phyloP scores from a whole-genome alignment of 2,329 filamentous ascomycete genomes.

The Fusarium sambucinum region DNA sequence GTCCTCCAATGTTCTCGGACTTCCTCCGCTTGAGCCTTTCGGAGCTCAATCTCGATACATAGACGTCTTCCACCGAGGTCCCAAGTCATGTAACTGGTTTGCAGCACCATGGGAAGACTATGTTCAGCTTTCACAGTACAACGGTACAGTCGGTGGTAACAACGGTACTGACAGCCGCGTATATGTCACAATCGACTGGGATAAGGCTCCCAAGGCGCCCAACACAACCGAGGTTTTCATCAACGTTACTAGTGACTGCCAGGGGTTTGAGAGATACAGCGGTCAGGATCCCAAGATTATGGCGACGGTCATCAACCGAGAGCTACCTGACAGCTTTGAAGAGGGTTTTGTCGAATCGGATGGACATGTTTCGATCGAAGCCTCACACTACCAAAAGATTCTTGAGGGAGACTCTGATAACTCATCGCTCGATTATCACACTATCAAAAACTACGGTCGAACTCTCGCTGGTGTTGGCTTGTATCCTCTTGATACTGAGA shows the following conservation, averaged over 20 bases:
- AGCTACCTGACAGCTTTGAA: conserved; percentile 63
- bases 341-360: conserved; percentile 73
- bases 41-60: conserved; percentile 51
- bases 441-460: conserved; percentile 67
- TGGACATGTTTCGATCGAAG: conserved; percentile 67
- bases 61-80: conserved; percentile 53
- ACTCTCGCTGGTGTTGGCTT: conserved; percentile 70
- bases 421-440: conserved; percentile 58
- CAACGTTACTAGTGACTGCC: conserved; percentile 63
- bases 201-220: conserved; percentile 54
- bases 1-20: conserved; percentile 51
- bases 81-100: conserved; percentile 49
- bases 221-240: conserved; percentile 63
- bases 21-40: conserved; percentile 51
- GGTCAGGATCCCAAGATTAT: conserved; percentile 60
- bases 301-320: conserved; percentile 65
- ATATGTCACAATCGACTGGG: conserved; percentile 52
- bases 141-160: conserved; percentile 49
- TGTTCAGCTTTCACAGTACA: conserved; percentile 47
- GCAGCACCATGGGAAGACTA: conserved; percentile 51
- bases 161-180: conserved; percentile 50
- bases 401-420: conserved; percentile 47
- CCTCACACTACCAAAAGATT: conserved; percentile 63
- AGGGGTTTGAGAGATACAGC: conserved; percentile 56
- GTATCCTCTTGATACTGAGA: conserved; percentile 63